A percentile compares a stretch with the other conserved stretches of the same genome.
These are phyloP conservation scores for Salvia hispanica DNA, from an alignment of 257 asterid genomes.

Conservation along the genomic window DNA sequence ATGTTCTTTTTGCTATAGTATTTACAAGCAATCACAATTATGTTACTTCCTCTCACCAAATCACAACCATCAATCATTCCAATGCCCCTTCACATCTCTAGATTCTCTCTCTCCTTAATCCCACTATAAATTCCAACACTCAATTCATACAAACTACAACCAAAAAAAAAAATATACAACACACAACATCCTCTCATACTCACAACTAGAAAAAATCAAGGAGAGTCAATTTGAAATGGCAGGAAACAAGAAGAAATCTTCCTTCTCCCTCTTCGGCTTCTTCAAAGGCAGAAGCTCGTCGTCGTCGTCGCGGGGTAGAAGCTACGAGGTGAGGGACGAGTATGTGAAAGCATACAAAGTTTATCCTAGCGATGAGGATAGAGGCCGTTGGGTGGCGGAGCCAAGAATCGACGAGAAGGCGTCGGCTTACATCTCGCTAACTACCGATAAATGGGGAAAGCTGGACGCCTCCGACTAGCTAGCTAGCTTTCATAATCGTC, in stretches of 20 bases:
- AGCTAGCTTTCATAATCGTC: too few relatives aligned
- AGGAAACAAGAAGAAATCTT: constrained; percentile 55
- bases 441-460: constrained; percentile 46
- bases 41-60: constrained; percentile 42
- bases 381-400: constrained; percentile 66
- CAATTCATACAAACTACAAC: constrained; percentile 8
- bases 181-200: background rate
- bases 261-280: constrained; percentile 49
- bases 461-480: constrained; percentile 2
- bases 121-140: constrained; percentile 43
- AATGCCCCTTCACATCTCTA: constrained; percentile 32
- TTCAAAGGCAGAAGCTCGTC: constrained; percentile 38
- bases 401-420: constrained; percentile 62
- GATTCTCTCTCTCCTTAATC: background rate
- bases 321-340: constrained; percentile 32
- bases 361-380: constrained; percentile 56
- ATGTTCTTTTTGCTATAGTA: constrained; percentile 43
- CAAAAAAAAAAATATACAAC: background rate
- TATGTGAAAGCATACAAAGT: constrained; percentile 51
- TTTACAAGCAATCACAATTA: constrained; percentile 34
- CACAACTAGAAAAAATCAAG: background rate
- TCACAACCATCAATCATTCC: constrained; percentile 59
- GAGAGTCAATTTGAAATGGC: constrained; percentile 36
- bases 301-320: constrained; percentile 25
- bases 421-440: constrained; percentile 46